Evolutionary conservation across 2,329 filamentous ascomycete species (phyloP), one percentile per base, ranked within the genome.

Genomic region (Botrytis porri): DNA sequence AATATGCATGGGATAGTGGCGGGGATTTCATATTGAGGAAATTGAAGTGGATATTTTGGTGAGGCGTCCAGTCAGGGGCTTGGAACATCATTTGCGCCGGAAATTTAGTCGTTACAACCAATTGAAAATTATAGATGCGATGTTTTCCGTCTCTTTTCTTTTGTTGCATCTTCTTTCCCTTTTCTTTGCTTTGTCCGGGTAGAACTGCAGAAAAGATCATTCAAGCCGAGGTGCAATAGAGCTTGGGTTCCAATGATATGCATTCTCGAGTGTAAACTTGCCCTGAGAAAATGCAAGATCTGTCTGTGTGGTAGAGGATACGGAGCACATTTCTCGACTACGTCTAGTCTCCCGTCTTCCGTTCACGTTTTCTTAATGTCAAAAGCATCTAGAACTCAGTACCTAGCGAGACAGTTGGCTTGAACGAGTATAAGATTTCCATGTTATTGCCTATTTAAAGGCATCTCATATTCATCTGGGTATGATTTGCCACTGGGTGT

Each of bases 1-100:
- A 39, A 29, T 57, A 57, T 67, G 65, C 65, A 67, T 67, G 65
- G 48, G 48, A 66, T 66, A 39, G 64, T 70, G 57, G 69, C 69
- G 69, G 41, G 59, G 59, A 51, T 63, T 18, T 37, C 29, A 59
- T 22, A 41, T 59, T 45, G 29, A 45, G 57, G 57, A 71, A 71
- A 71, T 71, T 45, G 69, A 64, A 60, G 69, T 71, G 69, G 67
- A 70, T 57, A 61, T 5, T 9, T 35, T 65, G 41, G 29, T 45
- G 35, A 67, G 35, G 64, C 48, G 20, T 67, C 43, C 18, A 41
- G 64, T 67, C 48, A 67, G 65, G 65, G 65, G 65, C 54, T 57
- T 22, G n/a, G n/a, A 32, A 7, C 29, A 67, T n/a, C 18, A 29
- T 41, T 41, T 41, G 32, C 39, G 4, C n/a, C n/a, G 25, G 37